A percentile compares a stretch with the other conserved stretches of the same genome.
These are phyloP conservation scores for Gentiana macrophylla DNA, from an alignment of 257 asterid species.

Conservation along the genomic window DNA sequence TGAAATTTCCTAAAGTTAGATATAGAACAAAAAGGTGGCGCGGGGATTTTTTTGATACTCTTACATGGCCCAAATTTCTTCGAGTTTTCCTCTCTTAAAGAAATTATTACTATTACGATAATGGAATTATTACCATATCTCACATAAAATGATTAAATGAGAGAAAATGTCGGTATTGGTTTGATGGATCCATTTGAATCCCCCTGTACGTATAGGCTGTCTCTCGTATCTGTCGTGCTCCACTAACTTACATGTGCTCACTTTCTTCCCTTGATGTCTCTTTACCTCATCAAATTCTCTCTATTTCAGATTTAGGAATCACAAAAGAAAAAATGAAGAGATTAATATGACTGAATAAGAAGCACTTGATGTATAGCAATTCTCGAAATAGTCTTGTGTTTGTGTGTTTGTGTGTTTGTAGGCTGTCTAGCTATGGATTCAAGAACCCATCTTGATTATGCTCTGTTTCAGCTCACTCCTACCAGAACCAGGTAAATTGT, in stretches of 20 bases:
- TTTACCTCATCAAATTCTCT: slow-evolving; percentile 7
- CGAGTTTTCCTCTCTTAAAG: no score
- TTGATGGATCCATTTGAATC: slow-evolving; percentile 20
- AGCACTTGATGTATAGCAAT: not conserved
- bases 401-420: slow-evolving; percentile 5
- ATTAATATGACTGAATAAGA: slow-evolving; percentile 2
- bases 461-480: slow-evolving; percentile 73
- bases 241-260: slow-evolving; percentile 29
- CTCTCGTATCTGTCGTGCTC: slow-evolving; percentile 9
- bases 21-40: no score
- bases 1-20: no score
- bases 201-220: slow-evolving; percentile 2
- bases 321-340: not conserved
- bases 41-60: no score
- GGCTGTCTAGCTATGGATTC: slow-evolving; percentile 39
- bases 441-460: slow-evolving; percentile 48
- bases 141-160: no score
- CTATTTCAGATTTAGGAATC: slow-evolving; percentile 7
- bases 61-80: no score
- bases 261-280: slow-evolving; percentile 1
- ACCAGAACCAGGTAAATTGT: slow-evolving; percentile 68
- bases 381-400: not conserved
- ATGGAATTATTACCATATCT: no score
- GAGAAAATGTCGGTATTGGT: slow-evolving; percentile 41
- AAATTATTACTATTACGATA: no score